Evolutionary conservation across 164 flowering plant species (phyloP), one percentile per base, ranked within the genome.

Genomic region (Stephania yunnanensis): DNA sequence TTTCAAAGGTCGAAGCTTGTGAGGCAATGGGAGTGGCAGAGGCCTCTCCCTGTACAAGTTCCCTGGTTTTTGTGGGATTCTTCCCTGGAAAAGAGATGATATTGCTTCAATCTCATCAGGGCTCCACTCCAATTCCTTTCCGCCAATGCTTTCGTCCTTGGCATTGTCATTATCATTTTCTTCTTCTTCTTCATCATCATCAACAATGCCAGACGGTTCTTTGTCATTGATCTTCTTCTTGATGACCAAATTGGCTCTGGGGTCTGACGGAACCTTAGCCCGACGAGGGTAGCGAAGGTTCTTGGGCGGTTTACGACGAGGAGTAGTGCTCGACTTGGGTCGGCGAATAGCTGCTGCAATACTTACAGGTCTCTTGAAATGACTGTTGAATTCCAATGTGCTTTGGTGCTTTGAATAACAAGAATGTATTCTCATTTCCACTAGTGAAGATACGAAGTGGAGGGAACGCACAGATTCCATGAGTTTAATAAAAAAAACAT

Each of bases 61-160:
- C 46, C 95, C 92, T 9, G 95, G 97, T 77, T 92, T 95, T 71
- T 93, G 97, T 52, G 96, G 93, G 8, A 93, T 81, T 76, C 98
- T 88, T 8, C 93, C 92, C 74, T 79, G 89, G 75, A 95, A 95
- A 75, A 93, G 91, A 19, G 99, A 91, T 5, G 94, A 86, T 64
- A 95, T 92, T 50, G 96, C 89, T 61, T 93, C 94, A 48, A 92
- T 74, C 79, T 93, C 97, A 73, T 91, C 96, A 78, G 81, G 6
- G 17, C 87, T 89, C 98, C 98, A 94, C 10, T 73, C 52, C 52
- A 72, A 63, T 71, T 74, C 80, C 13, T 67, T 78, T 1, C 66
- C 73, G 7, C 55, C 74, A 61, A 31, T 53, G 9, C 22, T 30
- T 4, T 71, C 73, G 7, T 12, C 73, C 13, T 70, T 72, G 7